phyloP scores from a whole-genome alignment of 768 basidiomycete genomes.

The Trametes coccinea region DNA sequence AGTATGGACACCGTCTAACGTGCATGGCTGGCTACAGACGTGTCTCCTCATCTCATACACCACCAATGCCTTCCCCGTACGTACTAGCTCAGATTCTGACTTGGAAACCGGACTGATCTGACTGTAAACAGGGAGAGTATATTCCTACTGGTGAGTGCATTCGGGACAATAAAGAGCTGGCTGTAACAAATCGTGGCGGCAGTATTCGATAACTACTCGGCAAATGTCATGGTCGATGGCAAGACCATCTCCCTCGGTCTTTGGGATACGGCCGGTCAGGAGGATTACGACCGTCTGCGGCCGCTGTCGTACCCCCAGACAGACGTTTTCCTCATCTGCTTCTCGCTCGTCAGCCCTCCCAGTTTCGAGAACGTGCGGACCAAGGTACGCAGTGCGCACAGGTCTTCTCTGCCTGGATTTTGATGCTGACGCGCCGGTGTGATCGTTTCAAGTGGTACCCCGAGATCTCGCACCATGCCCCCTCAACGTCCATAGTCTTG shows the following conservation, averaged over 20 bases:
- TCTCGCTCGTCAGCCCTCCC: slow-evolving; percentile 96
- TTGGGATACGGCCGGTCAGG: slow-evolving; percentile 99
- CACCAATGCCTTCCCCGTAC: slow-evolving; percentile 93
- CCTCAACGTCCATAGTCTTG: slow-evolving; percentile 87
- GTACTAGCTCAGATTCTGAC: slow-evolving; percentile 32
- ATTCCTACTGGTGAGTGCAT: slow-evolving; percentile 78
- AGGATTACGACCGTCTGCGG: slow-evolving; percentile 97
- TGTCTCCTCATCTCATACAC: slow-evolving; percentile 99
- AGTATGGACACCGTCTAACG: slow-evolving; percentile 25
- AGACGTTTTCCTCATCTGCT: slow-evolving; percentile 99
- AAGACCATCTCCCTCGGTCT: slow-evolving; percentile 97
- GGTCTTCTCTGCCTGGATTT: not conserved
- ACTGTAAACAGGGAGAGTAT: slow-evolving; percentile 79
- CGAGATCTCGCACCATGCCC: slow-evolving; percentile 97
- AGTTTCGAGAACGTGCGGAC: slow-evolving; percentile 99
- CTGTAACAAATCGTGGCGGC: slow-evolving; percentile 10
- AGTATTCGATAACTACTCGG: slow-evolving; percentile 99
- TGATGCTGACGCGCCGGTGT: slow-evolving; percentile 16
- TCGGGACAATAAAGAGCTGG: slow-evolving; percentile 9
- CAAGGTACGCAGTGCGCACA: slow-evolving; percentile 58
- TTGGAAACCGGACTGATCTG: slow-evolving; percentile 2
- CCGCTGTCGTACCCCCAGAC: slow-evolving; percentile 99
- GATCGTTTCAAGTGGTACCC: slow-evolving; percentile 76
- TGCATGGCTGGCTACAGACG: slow-evolving; percentile 55
- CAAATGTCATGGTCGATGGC: slow-evolving; percentile 98